phyloP scores from a whole-genome alignment of 306 rosid genomes.

The Oxytropis ochrocephala region DNA sequence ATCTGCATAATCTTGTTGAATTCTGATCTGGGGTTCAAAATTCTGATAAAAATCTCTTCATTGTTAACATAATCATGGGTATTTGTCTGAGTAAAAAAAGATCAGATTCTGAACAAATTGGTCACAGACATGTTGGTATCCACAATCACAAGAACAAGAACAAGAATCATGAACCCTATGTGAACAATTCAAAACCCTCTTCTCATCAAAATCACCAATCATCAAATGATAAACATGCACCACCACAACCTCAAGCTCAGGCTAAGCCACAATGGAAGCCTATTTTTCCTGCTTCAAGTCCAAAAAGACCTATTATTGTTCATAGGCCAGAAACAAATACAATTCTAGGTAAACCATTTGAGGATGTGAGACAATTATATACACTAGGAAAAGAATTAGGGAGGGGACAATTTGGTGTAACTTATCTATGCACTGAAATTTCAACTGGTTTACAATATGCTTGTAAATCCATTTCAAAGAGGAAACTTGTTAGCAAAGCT shows the following conservation, averaged over 20 bases:
- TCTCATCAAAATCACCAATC: slow-evolving; percentile 32
- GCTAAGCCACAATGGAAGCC: slow-evolving; percentile 23
- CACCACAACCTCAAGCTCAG: slow-evolving; percentile 12
- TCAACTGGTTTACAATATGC: slow-evolving; percentile 63
- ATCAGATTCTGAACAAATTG: slow-evolving; percentile 28
- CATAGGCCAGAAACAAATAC: slow-evolving; percentile 39
- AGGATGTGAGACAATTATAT: slow-evolving; percentile 60
- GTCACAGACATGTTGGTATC: slow-evolving; percentile 32
- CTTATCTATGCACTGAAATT: slow-evolving; percentile 64
- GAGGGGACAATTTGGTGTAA: slow-evolving; percentile 90
- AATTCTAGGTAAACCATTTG: slow-evolving; percentile 63
- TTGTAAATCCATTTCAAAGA: slow-evolving; percentile 81
- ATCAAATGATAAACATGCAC: slow-evolving; percentile 25
- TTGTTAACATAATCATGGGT: slow-evolving; percentile 46
- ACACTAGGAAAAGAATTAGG: slow-evolving; percentile 73
- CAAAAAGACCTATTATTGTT: slow-evolving; percentile 27
- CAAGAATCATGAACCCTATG: slow-evolving; percentile 37
- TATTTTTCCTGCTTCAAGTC: slow-evolving; percentile 21
- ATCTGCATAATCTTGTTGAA: not conserved
- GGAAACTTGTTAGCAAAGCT: slow-evolving; percentile 58
- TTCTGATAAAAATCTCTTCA: not conserved
- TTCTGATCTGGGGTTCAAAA: slow-evolving; percentile 3
- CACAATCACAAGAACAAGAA: not conserved
- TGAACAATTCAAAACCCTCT: slow-evolving; percentile 32
- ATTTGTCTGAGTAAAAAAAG: slow-evolving; percentile 46